A percentile compares a stretch with the other conserved stretches of the same genome.
Evolutionary conservation across 1,284 basidiomycete genomes (phyloP).

Genomic region (Mycocalia duriaeana): DNA sequence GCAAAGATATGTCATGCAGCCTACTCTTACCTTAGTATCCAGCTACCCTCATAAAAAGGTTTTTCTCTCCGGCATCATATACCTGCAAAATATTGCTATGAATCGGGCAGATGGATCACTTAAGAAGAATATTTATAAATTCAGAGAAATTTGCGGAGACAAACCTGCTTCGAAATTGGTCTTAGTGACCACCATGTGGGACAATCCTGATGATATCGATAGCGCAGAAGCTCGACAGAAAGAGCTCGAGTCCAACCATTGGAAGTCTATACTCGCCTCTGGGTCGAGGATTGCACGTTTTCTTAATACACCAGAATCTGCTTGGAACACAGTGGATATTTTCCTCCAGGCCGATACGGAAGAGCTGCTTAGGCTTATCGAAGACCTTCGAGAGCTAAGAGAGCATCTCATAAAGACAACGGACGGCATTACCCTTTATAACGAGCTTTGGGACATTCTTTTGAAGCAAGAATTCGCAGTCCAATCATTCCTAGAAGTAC

Average conservation of each 20-base stretch:
- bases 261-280: conserved; percentile 16
- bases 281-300: conserved; percentile 14
- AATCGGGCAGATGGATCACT: conserved; percentile 21
- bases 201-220: conserved; percentile 9
- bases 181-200: conserved; percentile 32
- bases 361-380: conserved; percentile 18
- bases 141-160: conserved; percentile 23
- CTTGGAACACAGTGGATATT: conserved; percentile 13
- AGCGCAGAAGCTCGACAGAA: conserved; percentile 16
- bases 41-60: conserved; percentile 7
- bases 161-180: conserved; percentile 16
- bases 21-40: not conserved
- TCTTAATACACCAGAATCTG: conserved; percentile 10
- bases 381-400: conserved; percentile 19
- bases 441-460: conserved; percentile 16
- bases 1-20: not conserved
- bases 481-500: not conserved
- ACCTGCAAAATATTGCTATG: conserved; percentile 27
- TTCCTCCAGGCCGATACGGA: conserved; percentile 4
- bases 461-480: not conserved
- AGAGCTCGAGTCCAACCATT: conserved; percentile 18
- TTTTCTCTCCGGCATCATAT: conserved; percentile 21
- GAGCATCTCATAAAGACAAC: conserved; percentile 18
- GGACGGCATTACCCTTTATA: conserved; percentile 17
- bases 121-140: conserved; percentile 20